Percentiles rank a stretch among this genome's conserved stretches.
These are phyloP conservation scores for Exophiala calicioides DNA, from an alignment of 2,329 filamentous ascomycete species.

Conservation along the genomic window DNA sequence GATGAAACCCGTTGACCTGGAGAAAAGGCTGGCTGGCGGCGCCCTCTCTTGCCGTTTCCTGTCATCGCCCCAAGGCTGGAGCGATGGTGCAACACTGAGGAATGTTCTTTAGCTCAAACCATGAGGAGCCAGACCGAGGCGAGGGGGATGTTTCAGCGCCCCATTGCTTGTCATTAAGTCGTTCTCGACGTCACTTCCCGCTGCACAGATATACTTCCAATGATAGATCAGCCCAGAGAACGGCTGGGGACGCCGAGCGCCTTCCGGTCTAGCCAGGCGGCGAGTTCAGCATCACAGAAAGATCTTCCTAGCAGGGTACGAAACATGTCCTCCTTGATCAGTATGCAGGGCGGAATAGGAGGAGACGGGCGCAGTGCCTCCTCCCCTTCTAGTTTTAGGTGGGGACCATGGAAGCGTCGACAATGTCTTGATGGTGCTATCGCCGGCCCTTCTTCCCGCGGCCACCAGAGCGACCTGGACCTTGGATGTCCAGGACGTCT, in stretches of 20 bases:
- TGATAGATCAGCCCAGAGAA: constrained; percentile 1
- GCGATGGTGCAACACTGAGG: constrained; percentile 23
- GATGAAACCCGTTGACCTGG: background rate
- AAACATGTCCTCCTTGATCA: constrained; percentile 8
- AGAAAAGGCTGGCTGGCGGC: no score
- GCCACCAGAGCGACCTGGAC: constrained; percentile 33
- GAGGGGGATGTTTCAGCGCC: constrained; percentile 19
- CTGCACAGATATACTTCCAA: constrained; percentile 17
- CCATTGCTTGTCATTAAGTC: background rate
- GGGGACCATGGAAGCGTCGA: background rate
- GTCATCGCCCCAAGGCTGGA: constrained; percentile 21
- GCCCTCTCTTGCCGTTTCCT: background rate
- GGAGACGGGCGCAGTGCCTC: background rate
- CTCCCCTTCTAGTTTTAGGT: no score
- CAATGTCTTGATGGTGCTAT: background rate
- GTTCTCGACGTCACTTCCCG: constrained; percentile 5
- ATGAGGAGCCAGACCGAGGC: constrained; percentile 1
- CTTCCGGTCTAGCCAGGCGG: constrained; percentile 1
- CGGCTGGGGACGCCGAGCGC: background rate
- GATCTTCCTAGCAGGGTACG: constrained; percentile 9
- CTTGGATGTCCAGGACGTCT: constrained; percentile 73
- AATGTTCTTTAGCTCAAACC: constrained; percentile 9
- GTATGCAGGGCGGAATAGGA: constrained; percentile 1
- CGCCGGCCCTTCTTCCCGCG: constrained; percentile 17
- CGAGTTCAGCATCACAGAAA: background rate